Percentiles rank a stretch among this genome's conserved stretches.
phyloP scores from a whole-genome alignment of 164 flowering plant species.

The Berberis thunbergii region DNA sequence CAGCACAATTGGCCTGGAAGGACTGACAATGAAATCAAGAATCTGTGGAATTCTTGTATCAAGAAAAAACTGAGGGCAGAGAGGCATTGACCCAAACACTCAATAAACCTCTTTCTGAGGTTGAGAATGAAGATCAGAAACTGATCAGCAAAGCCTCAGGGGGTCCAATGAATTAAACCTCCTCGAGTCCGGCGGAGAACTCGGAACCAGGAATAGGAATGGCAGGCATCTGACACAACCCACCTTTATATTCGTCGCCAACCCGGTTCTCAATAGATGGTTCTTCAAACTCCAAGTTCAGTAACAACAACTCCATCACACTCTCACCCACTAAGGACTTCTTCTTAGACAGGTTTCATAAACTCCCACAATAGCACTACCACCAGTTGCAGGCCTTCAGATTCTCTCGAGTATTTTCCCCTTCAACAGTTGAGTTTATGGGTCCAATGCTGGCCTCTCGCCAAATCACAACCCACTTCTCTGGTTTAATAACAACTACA shows the following conservation, averaged over 20 bases:
- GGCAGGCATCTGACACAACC: conserved; percentile 9
- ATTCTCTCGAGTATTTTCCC: conserved; percentile 28
- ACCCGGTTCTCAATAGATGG: conserved; percentile 16
- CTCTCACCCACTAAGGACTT: conserved; percentile 31
- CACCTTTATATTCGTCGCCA: conserved; percentile 5
- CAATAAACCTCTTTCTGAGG: conserved; percentile 68
- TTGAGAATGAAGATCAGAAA: conserved; percentile 37
- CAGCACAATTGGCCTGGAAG: conserved; percentile 87
- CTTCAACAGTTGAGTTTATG: conserved; percentile 41
- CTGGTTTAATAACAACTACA: conserved; percentile 27
- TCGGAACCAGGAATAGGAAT: conserved; percentile 8
- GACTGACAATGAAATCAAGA: conserved; percentile 88
- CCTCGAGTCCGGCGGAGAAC: conserved; percentile 18
- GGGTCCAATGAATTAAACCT: conserved; percentile 26
- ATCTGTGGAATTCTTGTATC: conserved; percentile 86
- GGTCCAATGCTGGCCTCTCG: conserved; percentile 17
- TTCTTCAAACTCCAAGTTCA: conserved; percentile 16
- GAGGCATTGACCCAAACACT: conserved; percentile 85
- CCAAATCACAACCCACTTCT: conserved; percentile 18
- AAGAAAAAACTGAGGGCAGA: conserved; percentile 86
- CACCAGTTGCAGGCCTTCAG: conserved; percentile 36
- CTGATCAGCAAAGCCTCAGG: conserved; percentile 19
- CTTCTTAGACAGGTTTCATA: conserved; percentile 38
- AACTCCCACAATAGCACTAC: conserved; percentile 30
- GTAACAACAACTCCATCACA: conserved; percentile 6